phyloP scores from a whole-genome alignment of 2,329 filamentous ascomycete genomes.

The Aspergillus caelatus region DNA sequence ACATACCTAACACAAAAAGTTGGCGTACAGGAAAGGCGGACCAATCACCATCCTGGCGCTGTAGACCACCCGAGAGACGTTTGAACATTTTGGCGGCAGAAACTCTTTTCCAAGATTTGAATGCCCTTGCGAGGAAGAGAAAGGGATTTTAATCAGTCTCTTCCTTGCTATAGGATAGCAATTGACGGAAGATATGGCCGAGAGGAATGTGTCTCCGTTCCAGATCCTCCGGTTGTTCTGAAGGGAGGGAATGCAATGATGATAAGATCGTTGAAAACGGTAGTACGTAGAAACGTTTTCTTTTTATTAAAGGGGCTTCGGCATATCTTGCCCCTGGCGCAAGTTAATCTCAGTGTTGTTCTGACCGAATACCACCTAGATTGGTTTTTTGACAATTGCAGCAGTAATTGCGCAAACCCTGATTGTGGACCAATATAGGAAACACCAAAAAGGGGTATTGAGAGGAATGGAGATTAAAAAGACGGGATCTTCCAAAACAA shows the following conservation, averaged over 20 bases:
- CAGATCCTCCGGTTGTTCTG: slow-evolving; percentile 30
- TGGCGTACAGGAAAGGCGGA: slow-evolving; percentile 60
- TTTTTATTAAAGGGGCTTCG: slow-evolving; percentile 22
- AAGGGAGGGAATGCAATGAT: slow-evolving; percentile 37
- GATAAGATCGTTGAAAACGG: slow-evolving; percentile 26
- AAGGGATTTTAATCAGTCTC: slow-evolving; percentile 14
- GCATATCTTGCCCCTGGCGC: slow-evolving; percentile 26
- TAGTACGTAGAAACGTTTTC: slow-evolving; percentile 18
- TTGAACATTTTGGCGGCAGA: slow-evolving; percentile 33
- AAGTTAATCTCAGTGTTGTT: slow-evolving; percentile 8
- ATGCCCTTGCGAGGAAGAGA: slow-evolving; percentile 9
- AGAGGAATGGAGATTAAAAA: slow-evolving; percentile 9
- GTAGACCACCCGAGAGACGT: slow-evolving; percentile 38
- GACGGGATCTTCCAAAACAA: neutral
- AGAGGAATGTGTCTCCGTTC: slow-evolving; percentile 29
- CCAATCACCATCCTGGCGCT: slow-evolving; percentile 35
- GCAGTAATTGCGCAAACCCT: slow-evolving; percentile 15
- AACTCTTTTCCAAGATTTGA: neutral
- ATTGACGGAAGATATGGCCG: slow-evolving; percentile 16
- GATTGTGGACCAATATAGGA: slow-evolving; percentile 20
- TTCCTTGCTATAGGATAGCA: slow-evolving; percentile 23
- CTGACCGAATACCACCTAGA: slow-evolving; percentile 4
- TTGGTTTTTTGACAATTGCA: slow-evolving; percentile 7
- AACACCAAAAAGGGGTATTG: slow-evolving; percentile 16
- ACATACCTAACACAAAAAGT: slow-evolving; percentile 53